phyloP scores from a whole-genome alignment of 805 yeast species.

The Sugiyamaella smithiae region DNA sequence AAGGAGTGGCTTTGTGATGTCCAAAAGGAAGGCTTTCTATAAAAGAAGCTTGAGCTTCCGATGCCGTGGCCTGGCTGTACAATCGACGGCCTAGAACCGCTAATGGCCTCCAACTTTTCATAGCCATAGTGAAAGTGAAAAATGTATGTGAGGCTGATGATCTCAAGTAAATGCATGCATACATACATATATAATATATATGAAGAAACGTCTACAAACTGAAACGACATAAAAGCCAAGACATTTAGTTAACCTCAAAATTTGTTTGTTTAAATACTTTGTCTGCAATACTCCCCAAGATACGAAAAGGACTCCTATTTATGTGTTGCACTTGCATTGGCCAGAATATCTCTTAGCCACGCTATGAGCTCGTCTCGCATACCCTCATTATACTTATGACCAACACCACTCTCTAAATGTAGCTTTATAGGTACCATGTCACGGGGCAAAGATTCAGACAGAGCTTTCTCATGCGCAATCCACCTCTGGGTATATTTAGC shows the following conservation, averaged over 20 bases:
- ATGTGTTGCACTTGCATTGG: no score
- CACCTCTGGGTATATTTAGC: conserved; percentile 33
- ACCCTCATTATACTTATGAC: conserved; percentile 32
- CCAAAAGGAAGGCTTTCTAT: background rate
- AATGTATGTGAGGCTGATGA: conserved; percentile 1
- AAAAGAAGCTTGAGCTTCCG: conserved; percentile 14
- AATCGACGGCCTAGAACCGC: conserved; percentile 1
- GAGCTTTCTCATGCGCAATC: conserved; percentile 25
- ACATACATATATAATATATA: no score
- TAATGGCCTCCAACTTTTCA: background rate
- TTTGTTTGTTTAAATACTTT: no score
- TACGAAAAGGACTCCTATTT: no score
- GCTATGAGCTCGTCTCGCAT: conserved; percentile 29
- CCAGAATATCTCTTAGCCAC: conserved; percentile 26
- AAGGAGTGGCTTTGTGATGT: conserved; percentile 38
- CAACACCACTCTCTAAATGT: no score
- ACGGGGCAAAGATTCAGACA: no score
- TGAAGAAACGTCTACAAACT: no score
- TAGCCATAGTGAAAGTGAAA: conserved; percentile 1
- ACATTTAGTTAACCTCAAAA: no score
- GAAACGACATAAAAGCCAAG: no score
- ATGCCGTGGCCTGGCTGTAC: conserved; percentile 4
- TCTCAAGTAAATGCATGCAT: no score
- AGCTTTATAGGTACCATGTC: no score
- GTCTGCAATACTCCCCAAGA: no score